Base-by-base conservation (phyloP, 1,284 basidiomycete genomes). In the Puccinia triticina region DNA sequence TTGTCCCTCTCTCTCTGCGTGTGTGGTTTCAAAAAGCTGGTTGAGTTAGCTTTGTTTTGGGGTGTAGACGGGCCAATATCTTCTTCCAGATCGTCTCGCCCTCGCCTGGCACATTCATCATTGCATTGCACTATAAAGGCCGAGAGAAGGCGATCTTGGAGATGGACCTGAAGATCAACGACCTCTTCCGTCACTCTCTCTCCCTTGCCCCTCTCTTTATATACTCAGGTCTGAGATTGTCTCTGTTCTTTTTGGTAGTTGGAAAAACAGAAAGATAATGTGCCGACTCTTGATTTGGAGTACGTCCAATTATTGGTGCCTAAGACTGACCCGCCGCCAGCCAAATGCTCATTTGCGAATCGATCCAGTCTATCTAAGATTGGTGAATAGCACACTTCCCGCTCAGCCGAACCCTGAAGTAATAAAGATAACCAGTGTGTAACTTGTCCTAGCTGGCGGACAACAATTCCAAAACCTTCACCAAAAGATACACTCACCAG, bases 131-230 rank as follows among this genome's bases (percentile, higher is more conserved):
- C 88, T 99, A 98, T 90, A 98, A 98, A 88, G 96, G 96, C 53
- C 91, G 97, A n/a, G 96, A 98, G 86, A 98, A 98, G 89, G 95
- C 97, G 26, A 98, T 99, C 85, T 90, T 99, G 69, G 97, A 99
- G 90, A 99, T 99, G 96, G 97, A 99, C 88, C 90, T 99, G 83
- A 99, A 98, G 89, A 97, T 99, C 86, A 97, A 99, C 88, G 97
- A 99, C 88, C 88, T 99, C 84, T 89, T 99, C 96, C 99, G 88
- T 97, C 96, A 92, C 93, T 93, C 83, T 37, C 89, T 86, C 3
- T n/a, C 14, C 61, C 55, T 69, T 53, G 87, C 85, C 83, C 91
- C n/a, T n/a, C n/a, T n/a, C n/a, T n/a, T n/a, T n/a, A n/a, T n/a
- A n/a, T n/a, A n/a, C 92, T n/a, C 55, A 71, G 64, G 82, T 23